Evolutionary conservation across 768 basidiomycete species (phyloP).

Genomic region (Cantharellus cinnabarinus): DNA sequence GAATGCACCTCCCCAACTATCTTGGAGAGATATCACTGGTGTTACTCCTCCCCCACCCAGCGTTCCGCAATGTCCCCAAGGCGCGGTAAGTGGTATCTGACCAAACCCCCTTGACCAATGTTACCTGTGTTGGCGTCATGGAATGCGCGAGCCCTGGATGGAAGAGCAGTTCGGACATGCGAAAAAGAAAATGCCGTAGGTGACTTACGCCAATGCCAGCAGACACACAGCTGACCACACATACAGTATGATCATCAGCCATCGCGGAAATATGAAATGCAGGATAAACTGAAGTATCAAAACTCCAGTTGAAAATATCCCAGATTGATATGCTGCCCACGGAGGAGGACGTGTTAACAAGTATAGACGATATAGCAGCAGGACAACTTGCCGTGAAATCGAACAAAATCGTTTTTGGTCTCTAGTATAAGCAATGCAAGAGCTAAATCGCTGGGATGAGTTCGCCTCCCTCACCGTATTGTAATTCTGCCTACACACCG

Average conservation of each 20-base stretch:
- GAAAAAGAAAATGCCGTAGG: background rate
- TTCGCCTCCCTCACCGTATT: background rate
- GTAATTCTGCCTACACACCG: conserved; percentile 25
- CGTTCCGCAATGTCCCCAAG: conserved; percentile 45
- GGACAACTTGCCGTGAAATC: conserved; percentile 38
- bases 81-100: conserved; percentile 38
- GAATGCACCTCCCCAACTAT: too few relatives aligned
- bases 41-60: conserved; percentile 45
- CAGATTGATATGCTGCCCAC: conserved; percentile 53
- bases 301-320: conserved; percentile 44
- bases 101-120: conserved; percentile 22
- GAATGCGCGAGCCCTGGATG: conserved; percentile 28
- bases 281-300: conserved; percentile 34
- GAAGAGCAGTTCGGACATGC: conserved; percentile 8
- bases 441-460: conserved; percentile 21
- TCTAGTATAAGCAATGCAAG: conserved; percentile 47
- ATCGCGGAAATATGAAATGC: conserved; percentile 30
- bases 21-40: background rate
- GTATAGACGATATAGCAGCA: background rate
- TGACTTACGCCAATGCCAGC: conserved; percentile 36
- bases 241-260: conserved; percentile 31
- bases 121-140: conserved; percentile 23
- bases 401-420: conserved; percentile 54
- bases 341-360: background rate
- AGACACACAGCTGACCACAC: conserved; percentile 24